Evolutionary conservation across 768 basidiomycete species (phyloP).

Genomic region (Mycena floridula): DNA sequence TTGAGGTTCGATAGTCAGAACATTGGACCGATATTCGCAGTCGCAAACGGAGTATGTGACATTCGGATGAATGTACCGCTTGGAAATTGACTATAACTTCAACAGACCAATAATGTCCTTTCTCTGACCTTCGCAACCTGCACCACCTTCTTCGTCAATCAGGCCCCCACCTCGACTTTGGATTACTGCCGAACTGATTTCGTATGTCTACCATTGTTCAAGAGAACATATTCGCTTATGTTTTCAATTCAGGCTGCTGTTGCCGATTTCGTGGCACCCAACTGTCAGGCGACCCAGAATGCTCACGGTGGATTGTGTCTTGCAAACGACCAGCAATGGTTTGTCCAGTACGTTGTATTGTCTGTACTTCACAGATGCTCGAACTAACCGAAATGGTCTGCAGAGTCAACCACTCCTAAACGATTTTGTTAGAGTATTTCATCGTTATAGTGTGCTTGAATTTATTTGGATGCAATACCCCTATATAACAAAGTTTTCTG

Average conservation of each 20-base stretch:
- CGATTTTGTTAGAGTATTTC: too few species aligned
- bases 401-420: too few species aligned
- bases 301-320: conserved; percentile 26
- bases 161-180: conserved; percentile 16
- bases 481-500: too few species aligned
- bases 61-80: not conserved
- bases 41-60: too few species aligned
- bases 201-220: conserved; percentile 10
- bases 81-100: not conserved
- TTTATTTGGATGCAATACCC: too few species aligned
- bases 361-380: too few species aligned
- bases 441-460: too few species aligned
- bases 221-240: not conserved
- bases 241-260: conserved; percentile 11
- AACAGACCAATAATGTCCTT: not conserved
- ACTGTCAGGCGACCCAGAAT: conserved; percentile 24
- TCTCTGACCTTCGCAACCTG: conserved; percentile 20
- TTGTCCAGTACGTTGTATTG: conserved; percentile 28
- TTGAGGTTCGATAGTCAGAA: conserved; percentile 24
- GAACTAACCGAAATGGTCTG: too few species aligned
- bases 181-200: conserved; percentile 25
- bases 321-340: conserved; percentile 24
- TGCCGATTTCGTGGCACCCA: conserved; percentile 20
- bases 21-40: conserved; percentile 12
- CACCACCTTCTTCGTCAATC: conserved; percentile 25